Percentiles rank a stretch among this genome's conserved stretches.
phyloP scores from a whole-genome alignment of 768 basidiomycete genomes.

The Boletales sp. region DNA sequence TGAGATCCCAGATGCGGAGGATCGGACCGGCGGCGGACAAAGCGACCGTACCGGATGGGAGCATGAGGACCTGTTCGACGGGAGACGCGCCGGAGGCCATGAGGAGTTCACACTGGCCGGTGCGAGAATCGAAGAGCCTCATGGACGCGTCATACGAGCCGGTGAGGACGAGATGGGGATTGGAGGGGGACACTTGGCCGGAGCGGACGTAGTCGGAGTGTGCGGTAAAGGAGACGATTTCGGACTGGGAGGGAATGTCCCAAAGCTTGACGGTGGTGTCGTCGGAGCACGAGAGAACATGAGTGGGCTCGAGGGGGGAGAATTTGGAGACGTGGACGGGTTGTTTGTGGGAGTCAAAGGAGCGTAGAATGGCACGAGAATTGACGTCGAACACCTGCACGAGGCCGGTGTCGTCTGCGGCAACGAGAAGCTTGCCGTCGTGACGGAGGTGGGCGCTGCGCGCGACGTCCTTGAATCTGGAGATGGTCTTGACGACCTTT shows the following conservation, averaged over 20 bases:
- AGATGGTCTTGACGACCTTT: conserved; percentile 93
- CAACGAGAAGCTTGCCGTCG: conserved; percentile 94
- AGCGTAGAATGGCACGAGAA: conserved; percentile 89
- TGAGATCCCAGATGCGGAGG: conserved; percentile 91
- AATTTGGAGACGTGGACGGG: conserved; percentile 95
- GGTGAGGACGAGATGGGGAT: conserved; percentile 82
- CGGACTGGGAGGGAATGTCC: conserved; percentile 89
- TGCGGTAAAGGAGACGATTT: conserved; percentile 71
- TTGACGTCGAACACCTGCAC: conserved; percentile 92
- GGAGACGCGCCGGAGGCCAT: conserved; percentile 57
- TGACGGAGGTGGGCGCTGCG: conserved; percentile 82
- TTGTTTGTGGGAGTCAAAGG: conserved; percentile 91
- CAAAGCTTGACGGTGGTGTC: conserved; percentile 92
- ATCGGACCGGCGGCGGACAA: conserved; percentile 90
- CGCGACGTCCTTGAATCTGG: conserved; percentile 95
- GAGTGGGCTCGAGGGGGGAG: conserved; percentile 74
- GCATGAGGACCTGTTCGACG: conserved; percentile 90
- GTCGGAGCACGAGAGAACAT: conserved; percentile 92
- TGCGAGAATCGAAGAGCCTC: conserved; percentile 81
- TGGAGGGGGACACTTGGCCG: conserved; percentile 78
- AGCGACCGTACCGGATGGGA: conserved; percentile 83
- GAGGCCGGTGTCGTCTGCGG: conserved; percentile 91
- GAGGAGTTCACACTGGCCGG: conserved; percentile 78
- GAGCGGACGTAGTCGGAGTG: conserved; percentile 97
- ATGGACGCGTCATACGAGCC: conserved; percentile 95